A percentile compares a stretch with the other conserved stretches of the same genome.
These are phyloP conservation scores for Neurospora tetraspora DNA, from an alignment of 495 filamentous ascomycete genomes.

Conservation along the genomic window DNA sequence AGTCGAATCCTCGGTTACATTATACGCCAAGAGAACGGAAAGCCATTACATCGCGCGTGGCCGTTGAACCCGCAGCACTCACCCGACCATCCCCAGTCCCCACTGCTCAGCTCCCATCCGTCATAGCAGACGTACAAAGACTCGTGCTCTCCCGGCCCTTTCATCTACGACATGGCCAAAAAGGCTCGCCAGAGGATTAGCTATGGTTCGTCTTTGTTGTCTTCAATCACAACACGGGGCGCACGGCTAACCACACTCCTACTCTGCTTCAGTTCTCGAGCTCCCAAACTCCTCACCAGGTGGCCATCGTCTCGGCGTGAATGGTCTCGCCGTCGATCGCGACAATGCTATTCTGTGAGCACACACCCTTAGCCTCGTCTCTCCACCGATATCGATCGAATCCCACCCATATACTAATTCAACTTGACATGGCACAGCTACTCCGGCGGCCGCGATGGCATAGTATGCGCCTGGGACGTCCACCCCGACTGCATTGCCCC, in stretches of 20 bases:
- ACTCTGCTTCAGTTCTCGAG: constrained; percentile 62
- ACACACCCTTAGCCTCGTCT: constrained; percentile 9
- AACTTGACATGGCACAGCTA: constrained; percentile 49
- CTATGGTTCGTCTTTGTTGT: constrained; percentile 45
- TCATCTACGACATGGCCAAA: constrained; percentile 40
- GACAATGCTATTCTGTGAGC: constrained; percentile 80
- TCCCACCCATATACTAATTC: constrained; percentile 1
- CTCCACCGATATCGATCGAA: neutral
- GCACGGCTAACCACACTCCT: constrained; percentile 1
- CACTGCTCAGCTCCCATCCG: neutral
- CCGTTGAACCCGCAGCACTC: neutral
- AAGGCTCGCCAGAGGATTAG: constrained; percentile 56
- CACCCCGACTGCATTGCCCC: constrained; percentile 42
- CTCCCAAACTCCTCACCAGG: constrained; percentile 76
- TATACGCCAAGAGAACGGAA: neutral
- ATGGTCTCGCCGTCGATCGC: constrained; percentile 79
- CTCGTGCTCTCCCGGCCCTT: constrained; percentile 9
- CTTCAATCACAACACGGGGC: neutral
- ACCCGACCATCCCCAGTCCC: neutral
- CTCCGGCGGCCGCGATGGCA: constrained; percentile 89
- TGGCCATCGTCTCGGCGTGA: constrained; percentile 88
- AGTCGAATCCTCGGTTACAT: neutral
- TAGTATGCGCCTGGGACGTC: constrained; percentile 92
- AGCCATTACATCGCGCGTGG: neutral
- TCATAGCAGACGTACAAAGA: neutral